A percentile compares a stretch with the other conserved stretches of the same genome.
Conservation (phyloP, 148 eudicot species). For the Chenopodium berlandieri region DNA sequence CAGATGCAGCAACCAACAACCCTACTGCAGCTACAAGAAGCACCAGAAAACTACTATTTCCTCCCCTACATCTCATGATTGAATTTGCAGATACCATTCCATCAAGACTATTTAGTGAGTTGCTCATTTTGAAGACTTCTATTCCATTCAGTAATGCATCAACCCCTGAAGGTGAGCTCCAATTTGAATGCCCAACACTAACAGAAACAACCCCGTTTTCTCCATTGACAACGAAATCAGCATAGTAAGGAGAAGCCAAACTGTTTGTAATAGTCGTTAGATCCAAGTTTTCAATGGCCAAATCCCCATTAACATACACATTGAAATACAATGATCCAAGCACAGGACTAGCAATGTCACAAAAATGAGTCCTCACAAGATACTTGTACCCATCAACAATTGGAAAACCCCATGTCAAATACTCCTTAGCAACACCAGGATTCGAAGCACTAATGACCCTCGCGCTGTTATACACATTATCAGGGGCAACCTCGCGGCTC, state of each 20-base stretch:
- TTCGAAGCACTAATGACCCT: conserved; percentile 47
- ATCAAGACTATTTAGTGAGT: conserved; percentile 67
- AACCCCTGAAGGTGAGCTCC: conserved; percentile 43
- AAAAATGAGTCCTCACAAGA: conserved; percentile 77
- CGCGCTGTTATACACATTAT: conserved; percentile 78
- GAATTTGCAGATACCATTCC: conserved; percentile 49
- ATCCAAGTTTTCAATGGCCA: conserved; percentile 64
- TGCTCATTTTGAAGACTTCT: conserved; percentile 71
- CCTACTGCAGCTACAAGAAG: conserved; percentile 53
- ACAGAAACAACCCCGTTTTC: conserved; percentile 44
- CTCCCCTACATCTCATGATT: conserved; percentile 38
- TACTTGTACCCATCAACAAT: conserved; percentile 56
- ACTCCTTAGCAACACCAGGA: conserved; percentile 32
- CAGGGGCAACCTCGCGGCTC: conserved; percentile 84
- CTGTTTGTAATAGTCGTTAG: conserved; percentile 36
- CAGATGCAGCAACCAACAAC: conserved; percentile 58
- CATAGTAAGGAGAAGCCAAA: conserved; percentile 79
- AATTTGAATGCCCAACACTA: conserved; percentile 63
- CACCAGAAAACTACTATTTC: conserved; percentile 32
- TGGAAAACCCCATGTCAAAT: conserved; percentile 64
- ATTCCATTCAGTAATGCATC: conserved; percentile 81
- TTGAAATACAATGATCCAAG: conserved; percentile 60
- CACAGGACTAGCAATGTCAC: conserved; percentile 75
- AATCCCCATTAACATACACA: conserved; percentile 67
- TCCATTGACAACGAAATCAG: conserved; percentile 65